Evolutionary conservation across 805 yeast genomes (phyloP).

Genomic region (Torulaspora microellipsoides): DNA sequence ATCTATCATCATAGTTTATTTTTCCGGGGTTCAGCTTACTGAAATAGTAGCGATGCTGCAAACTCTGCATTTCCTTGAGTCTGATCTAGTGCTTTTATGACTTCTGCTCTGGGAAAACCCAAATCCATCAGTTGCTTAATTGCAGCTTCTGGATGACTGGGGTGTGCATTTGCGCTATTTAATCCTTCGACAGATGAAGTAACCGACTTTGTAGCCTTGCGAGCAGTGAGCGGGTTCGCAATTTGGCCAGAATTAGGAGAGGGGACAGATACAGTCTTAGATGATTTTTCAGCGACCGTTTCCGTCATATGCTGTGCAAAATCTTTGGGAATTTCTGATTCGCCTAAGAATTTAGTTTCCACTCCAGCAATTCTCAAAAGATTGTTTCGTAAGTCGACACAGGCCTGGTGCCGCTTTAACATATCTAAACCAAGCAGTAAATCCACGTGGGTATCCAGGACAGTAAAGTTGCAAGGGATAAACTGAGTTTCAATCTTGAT

Average conservation of each 20-base stretch:
- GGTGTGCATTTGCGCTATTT: too few relatives aligned
- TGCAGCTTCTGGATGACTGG: conserved; percentile 31
- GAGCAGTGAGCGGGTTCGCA: too few relatives aligned
- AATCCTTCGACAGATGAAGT: too few relatives aligned
- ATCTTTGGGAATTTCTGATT: conserved; percentile 57
- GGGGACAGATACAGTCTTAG: too few relatives aligned
- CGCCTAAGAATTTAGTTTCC: conserved; percentile 67
- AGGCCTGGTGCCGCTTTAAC: conserved; percentile 83
- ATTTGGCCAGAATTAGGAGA: too few relatives aligned
- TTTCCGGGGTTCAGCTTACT: conserved; percentile 6
- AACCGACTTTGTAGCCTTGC: too few relatives aligned
- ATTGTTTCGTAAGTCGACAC: conserved; percentile 65
- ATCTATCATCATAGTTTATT: background rate
- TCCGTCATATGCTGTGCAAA: conserved; percentile 8
- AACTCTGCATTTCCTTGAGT: conserved; percentile 76
- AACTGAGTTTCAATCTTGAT: conserved; percentile 64
- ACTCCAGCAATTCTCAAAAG: conserved; percentile 66
- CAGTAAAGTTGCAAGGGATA: conserved; percentile 65
- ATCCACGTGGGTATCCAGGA: conserved; percentile 68
- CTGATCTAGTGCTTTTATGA: conserved; percentile 55
- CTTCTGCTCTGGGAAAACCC: conserved; percentile 69
- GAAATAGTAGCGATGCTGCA: conserved; percentile 78
- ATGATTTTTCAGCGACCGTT: background rate
- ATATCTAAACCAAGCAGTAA: conserved; percentile 84
- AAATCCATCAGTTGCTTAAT: conserved; percentile 51